Evolutionary conservation across 2,329 filamentous ascomycete species (phyloP).

Genomic region (Tolypocladium guangdongense): DNA sequence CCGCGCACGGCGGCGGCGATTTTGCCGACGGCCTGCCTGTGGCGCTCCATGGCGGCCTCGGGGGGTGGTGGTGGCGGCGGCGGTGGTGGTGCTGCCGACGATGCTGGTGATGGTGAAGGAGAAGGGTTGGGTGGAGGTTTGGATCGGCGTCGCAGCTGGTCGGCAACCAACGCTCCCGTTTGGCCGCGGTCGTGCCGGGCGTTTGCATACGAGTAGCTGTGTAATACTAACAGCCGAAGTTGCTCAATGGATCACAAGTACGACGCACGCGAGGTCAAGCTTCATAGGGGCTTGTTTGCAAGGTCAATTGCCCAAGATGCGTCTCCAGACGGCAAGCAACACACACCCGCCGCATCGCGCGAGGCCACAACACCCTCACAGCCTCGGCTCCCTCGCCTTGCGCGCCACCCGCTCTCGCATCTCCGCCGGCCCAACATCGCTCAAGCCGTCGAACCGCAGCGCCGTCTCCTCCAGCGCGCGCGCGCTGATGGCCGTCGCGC

Average conservation of each 20-base stretch:
- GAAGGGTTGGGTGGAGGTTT: neutral
- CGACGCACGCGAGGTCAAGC: neutral
- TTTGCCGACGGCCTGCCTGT: conserved; percentile 34
- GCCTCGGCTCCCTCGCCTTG: conserved; percentile 15
- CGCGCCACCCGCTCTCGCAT: conserved; percentile 27
- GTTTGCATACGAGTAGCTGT: neutral
- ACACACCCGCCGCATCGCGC: too few relatives aligned
- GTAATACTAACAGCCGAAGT: neutral
- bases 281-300: neutral
- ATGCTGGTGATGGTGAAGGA: neutral
- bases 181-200: neutral
- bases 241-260: neutral
- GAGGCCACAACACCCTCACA: conserved; percentile 8
- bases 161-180: neutral
- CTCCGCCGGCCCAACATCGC: conserved; percentile 30
- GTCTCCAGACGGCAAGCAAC: neutral
- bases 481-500: conserved; percentile 35
- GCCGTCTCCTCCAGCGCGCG: conserved; percentile 38
- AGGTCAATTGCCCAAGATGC: neutral
- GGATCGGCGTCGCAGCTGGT: neutral
- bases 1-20: conserved; percentile 36
- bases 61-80: neutral
- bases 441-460: conserved; percentile 31
- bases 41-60: conserved; percentile 33
- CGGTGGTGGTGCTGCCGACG: neutral